A percentile compares a stretch with the other conserved stretches of the same genome.
phyloP scores from a whole-genome alignment of 768 basidiomycete genomes.

The Tulasnella sp. region DNA sequence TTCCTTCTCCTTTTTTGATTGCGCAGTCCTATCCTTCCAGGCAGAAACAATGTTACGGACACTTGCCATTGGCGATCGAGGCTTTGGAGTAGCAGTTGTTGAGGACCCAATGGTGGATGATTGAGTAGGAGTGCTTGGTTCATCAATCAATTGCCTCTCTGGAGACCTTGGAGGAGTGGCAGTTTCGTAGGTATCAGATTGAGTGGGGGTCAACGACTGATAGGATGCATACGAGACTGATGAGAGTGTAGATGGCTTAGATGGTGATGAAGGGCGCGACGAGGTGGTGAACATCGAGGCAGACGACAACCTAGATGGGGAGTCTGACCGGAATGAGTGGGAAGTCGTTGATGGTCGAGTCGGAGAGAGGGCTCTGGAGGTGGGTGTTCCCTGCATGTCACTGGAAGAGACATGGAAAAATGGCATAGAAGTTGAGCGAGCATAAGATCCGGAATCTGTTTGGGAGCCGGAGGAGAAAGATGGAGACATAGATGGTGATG shows the following conservation, averaged over 20 bases:
- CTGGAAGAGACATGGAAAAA: constrained; percentile 19
- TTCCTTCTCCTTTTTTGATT: constrained; percentile 15
- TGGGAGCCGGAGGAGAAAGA: not conserved
- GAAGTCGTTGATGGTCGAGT: constrained; percentile 27
- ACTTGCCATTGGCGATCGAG: not conserved
- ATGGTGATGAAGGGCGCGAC: constrained; percentile 38
- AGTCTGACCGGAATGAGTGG: constrained; percentile 25
- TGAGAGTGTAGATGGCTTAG: constrained; percentile 32
- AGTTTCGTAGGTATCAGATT: constrained; percentile 38
- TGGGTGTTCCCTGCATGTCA: constrained; percentile 1
- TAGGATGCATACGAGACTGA: constrained; percentile 14
- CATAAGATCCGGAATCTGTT: not conserved
- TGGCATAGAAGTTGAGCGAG: constrained; percentile 10
- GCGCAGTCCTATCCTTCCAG: constrained; percentile 50
- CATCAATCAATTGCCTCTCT: not conserved
- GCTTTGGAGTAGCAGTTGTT: not conserved
- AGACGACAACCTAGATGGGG: constrained; percentile 15
- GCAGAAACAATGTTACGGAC: constrained; percentile 62
- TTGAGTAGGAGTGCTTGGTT: constrained; percentile 1
- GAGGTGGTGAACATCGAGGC: constrained; percentile 5
- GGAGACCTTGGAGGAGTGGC: constrained; percentile 28
- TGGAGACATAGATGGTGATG: constrained; percentile 5
- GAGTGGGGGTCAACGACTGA: constrained; percentile 19
- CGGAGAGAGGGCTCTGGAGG: constrained; percentile 18
- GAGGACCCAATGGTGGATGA: not conserved